These are phyloP conservation scores for Zea mays DNA, from an alignment of 176 grass and related monocot genomes.

Conservation along the genomic window Zm-B73-REFERENCE-NAM-5.0 NC_050096.1:290748001-290748500, in stretches of 20 bases:
- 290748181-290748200: no score
- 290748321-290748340: background rate
- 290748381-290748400: slow-evolving; percentile 13
- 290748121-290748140: no score
- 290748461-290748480: slow-evolving; percentile 13
- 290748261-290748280: slow-evolving; percentile 13
- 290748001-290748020: no score
- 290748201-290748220: no score
- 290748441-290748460: slow-evolving; percentile 4
- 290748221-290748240: no score
- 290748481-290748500: background rate
- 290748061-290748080: no score
- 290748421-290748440: background rate
- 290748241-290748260: background rate
- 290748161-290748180: no score
- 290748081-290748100: no score
- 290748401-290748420: background rate
- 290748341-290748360: background rate
- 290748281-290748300: background rate
- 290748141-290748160: no score
- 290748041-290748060: no score
- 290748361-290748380: background rate
- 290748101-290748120: no score
- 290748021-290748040: no score
- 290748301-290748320: background rate